Evolutionary conservation across 352 stramenopile species (phyloP).

Genomic region (Globisporangium cystogenes): DNA sequence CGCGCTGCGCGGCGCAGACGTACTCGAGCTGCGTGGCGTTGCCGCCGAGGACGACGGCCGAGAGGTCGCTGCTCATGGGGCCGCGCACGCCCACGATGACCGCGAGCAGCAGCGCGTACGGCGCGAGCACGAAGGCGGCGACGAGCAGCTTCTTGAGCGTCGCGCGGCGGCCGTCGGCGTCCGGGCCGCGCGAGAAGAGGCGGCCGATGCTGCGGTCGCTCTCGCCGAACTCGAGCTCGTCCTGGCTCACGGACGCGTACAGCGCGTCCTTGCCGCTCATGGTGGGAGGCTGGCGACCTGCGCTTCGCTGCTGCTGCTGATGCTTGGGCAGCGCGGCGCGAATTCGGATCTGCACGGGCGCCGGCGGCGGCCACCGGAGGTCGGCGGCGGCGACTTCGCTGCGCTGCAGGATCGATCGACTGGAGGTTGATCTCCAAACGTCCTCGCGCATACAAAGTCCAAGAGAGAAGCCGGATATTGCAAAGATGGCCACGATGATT

Average conservation of each 20-base stretch:
- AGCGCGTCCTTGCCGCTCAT: slow-evolving; percentile 29
- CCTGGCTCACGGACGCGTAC: slow-evolving; percentile 65
- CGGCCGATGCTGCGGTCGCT: slow-evolving; percentile 14
- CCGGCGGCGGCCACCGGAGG: too few relatives aligned
- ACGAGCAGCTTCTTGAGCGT: slow-evolving; percentile 55
- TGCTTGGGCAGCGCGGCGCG: neutral
- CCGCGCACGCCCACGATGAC: slow-evolving; percentile 32
- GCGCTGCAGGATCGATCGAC: too few relatives aligned
- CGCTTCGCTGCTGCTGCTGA: too few relatives aligned
- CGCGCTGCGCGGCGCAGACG: slow-evolving; percentile 49
- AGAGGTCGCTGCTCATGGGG: neutral
- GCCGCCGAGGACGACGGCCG: slow-evolving; percentile 15
- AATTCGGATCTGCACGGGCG: neutral
- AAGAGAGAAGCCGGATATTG: neutral
- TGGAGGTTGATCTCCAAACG: too few relatives aligned
- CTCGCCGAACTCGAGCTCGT: slow-evolving; percentile 58
- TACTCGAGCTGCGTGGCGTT: slow-evolving; percentile 22
- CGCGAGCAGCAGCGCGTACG: slow-evolving; percentile 58
- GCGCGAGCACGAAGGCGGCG: slow-evolving; percentile 39
- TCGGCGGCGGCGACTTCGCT: too few relatives aligned
- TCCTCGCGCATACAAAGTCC: neutral
- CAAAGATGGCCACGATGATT: too few relatives aligned
- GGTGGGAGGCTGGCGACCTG: too few relatives aligned
- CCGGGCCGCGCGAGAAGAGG: slow-evolving; percentile 48
- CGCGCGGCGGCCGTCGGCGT: slow-evolving; percentile 32